These are phyloP conservation scores for Corynascus novoguineensis DNA, from an alignment of 495 filamentous ascomycete genomes.

Conservation along the genomic window DNA sequence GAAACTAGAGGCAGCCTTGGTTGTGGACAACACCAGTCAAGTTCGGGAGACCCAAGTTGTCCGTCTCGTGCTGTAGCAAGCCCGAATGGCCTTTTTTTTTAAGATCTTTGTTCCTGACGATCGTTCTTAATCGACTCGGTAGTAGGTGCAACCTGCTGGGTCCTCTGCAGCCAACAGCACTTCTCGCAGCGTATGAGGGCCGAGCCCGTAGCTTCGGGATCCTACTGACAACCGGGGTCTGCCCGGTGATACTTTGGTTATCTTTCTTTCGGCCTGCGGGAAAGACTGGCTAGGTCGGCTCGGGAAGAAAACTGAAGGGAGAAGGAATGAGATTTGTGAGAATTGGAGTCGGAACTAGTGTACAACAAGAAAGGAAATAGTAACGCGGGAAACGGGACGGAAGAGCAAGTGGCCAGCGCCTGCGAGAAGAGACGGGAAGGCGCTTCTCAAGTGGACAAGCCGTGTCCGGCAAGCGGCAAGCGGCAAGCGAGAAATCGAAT, in stretches of 20 bases:
- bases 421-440: neutral
- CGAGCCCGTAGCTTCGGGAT: slow-evolving; percentile 24
- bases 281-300: slow-evolving; percentile 15
- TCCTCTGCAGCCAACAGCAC: slow-evolving; percentile 25
- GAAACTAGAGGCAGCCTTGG: slow-evolving; percentile 30
- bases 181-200: slow-evolving; percentile 21
- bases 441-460: neutral
- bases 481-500: slow-evolving; percentile 8
- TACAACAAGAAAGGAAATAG: slow-evolving; percentile 14
- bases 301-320: slow-evolving; percentile 4
- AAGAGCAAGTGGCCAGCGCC: slow-evolving; percentile 3
- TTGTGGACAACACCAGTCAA: slow-evolving; percentile 11
- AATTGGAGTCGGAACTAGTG: neutral
- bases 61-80: slow-evolving; percentile 11
- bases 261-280: neutral
- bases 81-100: no score
- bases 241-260: neutral
- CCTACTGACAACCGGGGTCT: neutral
- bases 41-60: neutral
- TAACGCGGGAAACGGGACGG: neutral
- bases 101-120: slow-evolving; percentile 20
- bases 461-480: neutral
- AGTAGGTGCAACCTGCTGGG: slow-evolving; percentile 18
- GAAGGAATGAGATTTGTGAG: neutral
- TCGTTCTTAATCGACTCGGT: slow-evolving; percentile 7